These are phyloP conservation scores for Caryocar brasiliense DNA, from an alignment of 441 rosid species.

Conservation along the genomic window DNA sequence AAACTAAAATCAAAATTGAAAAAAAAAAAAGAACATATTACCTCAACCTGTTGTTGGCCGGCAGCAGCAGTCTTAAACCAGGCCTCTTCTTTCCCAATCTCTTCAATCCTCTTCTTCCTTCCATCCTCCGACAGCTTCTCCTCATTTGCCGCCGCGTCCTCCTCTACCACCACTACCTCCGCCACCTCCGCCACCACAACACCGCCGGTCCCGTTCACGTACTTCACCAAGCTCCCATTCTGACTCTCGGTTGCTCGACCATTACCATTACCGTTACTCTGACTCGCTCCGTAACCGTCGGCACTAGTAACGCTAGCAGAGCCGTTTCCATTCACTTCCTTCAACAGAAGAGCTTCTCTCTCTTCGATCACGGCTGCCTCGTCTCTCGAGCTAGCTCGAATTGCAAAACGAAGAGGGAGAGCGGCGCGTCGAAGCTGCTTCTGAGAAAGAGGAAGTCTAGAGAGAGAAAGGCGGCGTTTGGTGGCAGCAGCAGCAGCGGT, in stretches of 20 bases:
- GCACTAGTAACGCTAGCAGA: conserved; percentile 9
- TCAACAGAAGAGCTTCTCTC: conserved; percentile 34
- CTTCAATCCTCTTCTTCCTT: conserved; percentile 81
- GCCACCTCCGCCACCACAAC: conserved; percentile 14
- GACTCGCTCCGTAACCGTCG: conserved; percentile 13
- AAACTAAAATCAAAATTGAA: neutral
- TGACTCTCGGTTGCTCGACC: conserved; percentile 15
- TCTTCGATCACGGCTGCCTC: conserved; percentile 43
- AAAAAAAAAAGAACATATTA: conserved; percentile 12
- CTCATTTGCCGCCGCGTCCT: conserved; percentile 16
- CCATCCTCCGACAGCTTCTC: conserved; percentile 45
- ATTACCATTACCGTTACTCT: too few species aligned
- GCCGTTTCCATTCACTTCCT: conserved; percentile 39
- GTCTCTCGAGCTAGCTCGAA: conserved; percentile 41
- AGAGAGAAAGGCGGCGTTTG: conserved; percentile 23
- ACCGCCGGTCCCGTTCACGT: conserved; percentile 47
- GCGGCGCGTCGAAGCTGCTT: neutral
- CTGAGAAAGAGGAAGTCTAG: conserved; percentile 11
- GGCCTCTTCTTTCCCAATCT: conserved; percentile 91
- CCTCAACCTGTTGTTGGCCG: conserved; percentile 48
- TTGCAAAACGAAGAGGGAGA: conserved; percentile 14
- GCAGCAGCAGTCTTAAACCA: conserved; percentile 58
- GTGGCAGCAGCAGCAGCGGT: conserved; percentile 7
- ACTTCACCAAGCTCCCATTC: conserved; percentile 58
- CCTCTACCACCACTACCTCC: conserved; percentile 15